phyloP scores from a whole-genome alignment of 345 rosid genomes.

The Mallotus nudiflorus region DNA sequence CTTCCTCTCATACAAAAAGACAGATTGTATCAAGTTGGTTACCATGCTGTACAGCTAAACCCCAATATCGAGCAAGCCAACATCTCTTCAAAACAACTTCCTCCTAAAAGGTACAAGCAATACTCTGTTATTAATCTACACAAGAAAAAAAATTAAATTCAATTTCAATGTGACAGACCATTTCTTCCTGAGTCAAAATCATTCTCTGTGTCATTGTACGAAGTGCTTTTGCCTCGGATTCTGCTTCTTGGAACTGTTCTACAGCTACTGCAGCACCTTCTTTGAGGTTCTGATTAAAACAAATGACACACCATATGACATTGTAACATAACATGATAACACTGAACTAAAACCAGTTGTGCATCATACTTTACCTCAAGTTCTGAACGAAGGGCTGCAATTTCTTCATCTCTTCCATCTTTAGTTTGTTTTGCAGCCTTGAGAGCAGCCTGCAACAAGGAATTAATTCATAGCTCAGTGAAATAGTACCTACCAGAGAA shows the following conservation, averaged over 20 bases:
- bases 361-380: slow-evolving; percentile 61
- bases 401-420: slow-evolving; percentile 73
- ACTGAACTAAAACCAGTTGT: slow-evolving; percentile 17
- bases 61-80: slow-evolving; percentile 99
- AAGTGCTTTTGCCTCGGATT: slow-evolving; percentile 82
- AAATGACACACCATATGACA: slow-evolving; percentile 16
- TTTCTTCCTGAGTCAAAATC: slow-evolving; percentile 88
- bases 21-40: slow-evolving; percentile 20
- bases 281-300: slow-evolving; percentile 60
- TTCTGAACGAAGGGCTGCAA: slow-evolving; percentile 68
- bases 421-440: slow-evolving; percentile 78
- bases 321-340: slow-evolving; percentile 23
- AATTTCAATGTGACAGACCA: slow-evolving; percentile 52
- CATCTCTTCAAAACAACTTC: slow-evolving; percentile 99
- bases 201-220: slow-evolving; percentile 91
- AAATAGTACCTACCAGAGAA: not conserved
- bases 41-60: slow-evolving; percentile 88
- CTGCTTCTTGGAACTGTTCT: slow-evolving; percentile 79
- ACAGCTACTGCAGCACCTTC: slow-evolving; percentile 60
- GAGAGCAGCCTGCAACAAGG: slow-evolving; percentile 73
- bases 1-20: slow-evolving; percentile 7
- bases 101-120: slow-evolving; percentile 48
- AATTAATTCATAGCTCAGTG: slow-evolving; percentile 16
- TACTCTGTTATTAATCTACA: slow-evolving; percentile 1
- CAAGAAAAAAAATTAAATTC: slow-evolving; percentile 12